These are phyloP conservation scores for Huiozyma naganishii DNA, from an alignment of 805 yeast species.

Conservation along the genomic window DNA sequence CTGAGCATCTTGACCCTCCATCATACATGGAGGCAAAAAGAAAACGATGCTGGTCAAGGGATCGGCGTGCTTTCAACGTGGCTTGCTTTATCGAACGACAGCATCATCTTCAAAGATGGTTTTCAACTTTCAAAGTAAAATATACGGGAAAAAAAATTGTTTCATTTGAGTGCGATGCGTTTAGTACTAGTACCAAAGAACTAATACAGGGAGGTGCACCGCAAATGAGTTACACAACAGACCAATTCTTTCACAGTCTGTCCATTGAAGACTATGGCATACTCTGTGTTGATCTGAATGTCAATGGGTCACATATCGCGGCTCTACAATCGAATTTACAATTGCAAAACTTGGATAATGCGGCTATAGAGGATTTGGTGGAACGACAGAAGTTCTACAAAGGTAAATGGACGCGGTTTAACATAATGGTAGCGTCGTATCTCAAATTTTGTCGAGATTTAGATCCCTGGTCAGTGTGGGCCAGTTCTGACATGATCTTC, in stretches of 20 bases:
- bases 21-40: no score
- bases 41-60: no score
- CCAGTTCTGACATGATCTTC: constrained; percentile 39
- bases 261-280: constrained; percentile 11
- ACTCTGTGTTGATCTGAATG: constrained; percentile 21
- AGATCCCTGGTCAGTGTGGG: constrained; percentile 40
- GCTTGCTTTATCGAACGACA: no score
- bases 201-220: no score
- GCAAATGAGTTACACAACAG: constrained; percentile 8
- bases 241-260: constrained; percentile 14
- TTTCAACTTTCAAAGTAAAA: no score
- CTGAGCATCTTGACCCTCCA: no score
- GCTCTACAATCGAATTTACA: constrained; percentile 26
- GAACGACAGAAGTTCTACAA: constrained; percentile 11
- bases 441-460: constrained; percentile 38
- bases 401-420: constrained; percentile 28
- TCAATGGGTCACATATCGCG: constrained; percentile 26
- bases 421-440: constrained; percentile 38
- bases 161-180: no score
- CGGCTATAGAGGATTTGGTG: constrained; percentile 10
- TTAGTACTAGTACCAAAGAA: no score
- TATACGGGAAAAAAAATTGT: no score
- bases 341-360: constrained; percentile 4
- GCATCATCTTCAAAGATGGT: no score
- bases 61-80: no score